These are phyloP conservation scores for Cladosporium sp. DNA, from an alignment of 2,329 filamentous ascomycete species.

Conservation along the genomic window DNA sequence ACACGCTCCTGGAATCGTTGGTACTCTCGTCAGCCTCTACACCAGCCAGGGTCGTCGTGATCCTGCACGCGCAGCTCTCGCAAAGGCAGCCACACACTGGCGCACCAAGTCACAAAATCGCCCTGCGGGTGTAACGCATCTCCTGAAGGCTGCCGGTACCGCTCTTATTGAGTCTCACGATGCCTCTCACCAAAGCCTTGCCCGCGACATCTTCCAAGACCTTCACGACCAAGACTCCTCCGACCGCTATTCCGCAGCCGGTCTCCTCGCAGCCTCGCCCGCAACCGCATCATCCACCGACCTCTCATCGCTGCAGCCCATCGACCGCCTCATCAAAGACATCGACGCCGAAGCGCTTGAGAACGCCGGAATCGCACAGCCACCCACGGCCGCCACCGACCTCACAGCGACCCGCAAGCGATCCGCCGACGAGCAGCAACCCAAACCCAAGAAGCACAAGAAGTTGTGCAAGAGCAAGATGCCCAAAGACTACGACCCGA, in stretches of 20 bases:
- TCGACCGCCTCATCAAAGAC: conserved; percentile 56
- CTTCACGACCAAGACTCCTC: conserved; percentile 61
- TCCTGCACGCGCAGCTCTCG: conserved; percentile 67
- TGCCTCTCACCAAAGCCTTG: conserved; percentile 61
- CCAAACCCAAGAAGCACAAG: conserved; percentile 50
- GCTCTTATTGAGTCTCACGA: conserved; percentile 73
- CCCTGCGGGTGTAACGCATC: conserved; percentile 47
- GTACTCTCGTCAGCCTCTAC: conserved; percentile 74
- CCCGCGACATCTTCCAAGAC: conserved; percentile 72
- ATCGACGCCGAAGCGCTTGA: conserved; percentile 61
- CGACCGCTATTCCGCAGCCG: conserved; percentile 69
- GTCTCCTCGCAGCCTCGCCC: conserved; percentile 74
- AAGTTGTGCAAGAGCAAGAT: conserved; percentile 56
- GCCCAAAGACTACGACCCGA: conserved; percentile 69
- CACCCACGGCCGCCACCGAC: conserved; percentile 18
- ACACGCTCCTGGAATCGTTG: conserved; percentile 79
- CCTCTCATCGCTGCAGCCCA: conserved; percentile 54
- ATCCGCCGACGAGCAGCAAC: conserved; percentile 36
- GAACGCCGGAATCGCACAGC: conserved; percentile 56
- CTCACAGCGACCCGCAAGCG: conserved; percentile 44
- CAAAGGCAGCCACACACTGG: conserved; percentile 80
- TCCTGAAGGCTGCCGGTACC: conserved; percentile 77
- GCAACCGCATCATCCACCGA: conserved; percentile 50
- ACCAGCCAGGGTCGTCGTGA: conserved; percentile 66
- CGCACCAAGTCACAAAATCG: conserved; percentile 52